phyloP scores from a whole-genome alignment of 306 rosid species.

The Acmispon strigosus region DNA sequence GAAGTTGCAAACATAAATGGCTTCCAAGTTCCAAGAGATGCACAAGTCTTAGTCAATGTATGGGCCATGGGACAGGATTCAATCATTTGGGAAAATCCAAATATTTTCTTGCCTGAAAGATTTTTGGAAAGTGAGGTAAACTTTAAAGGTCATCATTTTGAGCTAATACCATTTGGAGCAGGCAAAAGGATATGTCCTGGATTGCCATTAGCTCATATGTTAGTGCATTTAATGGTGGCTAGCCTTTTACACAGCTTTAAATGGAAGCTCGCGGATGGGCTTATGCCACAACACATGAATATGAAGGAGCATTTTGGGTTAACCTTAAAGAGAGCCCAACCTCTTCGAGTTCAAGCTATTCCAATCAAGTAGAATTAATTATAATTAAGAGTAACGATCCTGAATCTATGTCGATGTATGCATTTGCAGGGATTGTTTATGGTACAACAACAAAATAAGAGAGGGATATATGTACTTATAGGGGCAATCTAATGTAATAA shows the following conservation, averaged over 20 bases:
- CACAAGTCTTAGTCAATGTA: conserved; percentile 10
- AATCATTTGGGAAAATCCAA: conserved; percentile 13
- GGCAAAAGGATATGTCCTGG: conserved; percentile 33
- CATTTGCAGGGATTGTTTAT: too few relatives aligned
- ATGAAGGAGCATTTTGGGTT: too few relatives aligned
- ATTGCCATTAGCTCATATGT: conserved; percentile 5
- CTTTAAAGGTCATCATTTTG: conserved; percentile 15
- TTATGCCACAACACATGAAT: too few relatives aligned
- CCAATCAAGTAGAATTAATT: too few relatives aligned
- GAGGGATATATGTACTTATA: too few relatives aligned
- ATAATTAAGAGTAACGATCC: too few relatives aligned
- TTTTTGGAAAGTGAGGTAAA: conserved; percentile 5
- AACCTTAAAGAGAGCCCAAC: too few relatives aligned
- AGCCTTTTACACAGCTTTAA: neutral
- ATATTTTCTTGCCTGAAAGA: conserved; percentile 11
- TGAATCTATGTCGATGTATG: too few relatives aligned
- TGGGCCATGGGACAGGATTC: conserved; percentile 32
- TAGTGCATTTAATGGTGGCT: conserved; percentile 2
- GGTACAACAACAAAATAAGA: too few relatives aligned
- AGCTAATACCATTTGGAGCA: conserved; percentile 30
- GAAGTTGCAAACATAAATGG: too few relatives aligned
- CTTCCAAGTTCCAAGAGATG: conserved; percentile 6
- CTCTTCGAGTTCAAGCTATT: too few relatives aligned
- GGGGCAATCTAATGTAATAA: too few relatives aligned
- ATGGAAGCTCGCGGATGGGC: conserved; percentile 2